These are phyloP conservation scores for Talaromyces sp. DNA, from an alignment of 2,329 filamentous ascomycete species.

Conservation along the genomic window DNA sequence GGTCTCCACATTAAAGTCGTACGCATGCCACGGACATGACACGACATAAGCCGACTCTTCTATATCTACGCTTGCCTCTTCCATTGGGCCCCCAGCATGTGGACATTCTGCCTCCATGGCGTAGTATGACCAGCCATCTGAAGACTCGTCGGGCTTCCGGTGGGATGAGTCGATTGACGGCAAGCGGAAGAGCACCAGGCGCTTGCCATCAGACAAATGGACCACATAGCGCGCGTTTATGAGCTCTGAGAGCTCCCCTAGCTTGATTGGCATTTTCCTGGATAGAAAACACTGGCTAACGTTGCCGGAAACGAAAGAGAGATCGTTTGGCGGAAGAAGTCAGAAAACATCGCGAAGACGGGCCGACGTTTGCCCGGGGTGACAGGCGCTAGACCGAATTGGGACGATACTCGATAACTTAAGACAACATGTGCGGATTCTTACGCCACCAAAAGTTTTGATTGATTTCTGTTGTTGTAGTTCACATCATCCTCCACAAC, in stretches of 20 bases:
- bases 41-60: constrained; percentile 49
- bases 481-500: too few relatives aligned
- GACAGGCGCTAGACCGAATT: neutral
- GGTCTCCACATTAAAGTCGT: constrained; percentile 51
- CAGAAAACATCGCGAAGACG: neutral
- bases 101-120: constrained; percentile 51
- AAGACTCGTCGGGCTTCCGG: constrained; percentile 31
- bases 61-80: constrained; percentile 46
- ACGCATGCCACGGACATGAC: constrained; percentile 50
- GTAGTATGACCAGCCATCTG: constrained; percentile 46
- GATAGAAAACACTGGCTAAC: neutral
- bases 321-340: neutral
- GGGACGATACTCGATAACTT: neutral
- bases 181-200: constrained; percentile 46
- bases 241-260: constrained; percentile 30
- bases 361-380: neutral
- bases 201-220: constrained; percentile 44
- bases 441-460: too few relatives aligned
- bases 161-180: constrained; percentile 38
- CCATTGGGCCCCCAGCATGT: constrained; percentile 48
- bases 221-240: constrained; percentile 44
- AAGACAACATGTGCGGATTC: too few relatives aligned
- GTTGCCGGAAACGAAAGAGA: neutral
- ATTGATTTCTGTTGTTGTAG: too few relatives aligned
- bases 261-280: constrained; percentile 4